phyloP scores from a whole-genome alignment of 331 rosid genomes.

The Malus hybrid region DNA sequence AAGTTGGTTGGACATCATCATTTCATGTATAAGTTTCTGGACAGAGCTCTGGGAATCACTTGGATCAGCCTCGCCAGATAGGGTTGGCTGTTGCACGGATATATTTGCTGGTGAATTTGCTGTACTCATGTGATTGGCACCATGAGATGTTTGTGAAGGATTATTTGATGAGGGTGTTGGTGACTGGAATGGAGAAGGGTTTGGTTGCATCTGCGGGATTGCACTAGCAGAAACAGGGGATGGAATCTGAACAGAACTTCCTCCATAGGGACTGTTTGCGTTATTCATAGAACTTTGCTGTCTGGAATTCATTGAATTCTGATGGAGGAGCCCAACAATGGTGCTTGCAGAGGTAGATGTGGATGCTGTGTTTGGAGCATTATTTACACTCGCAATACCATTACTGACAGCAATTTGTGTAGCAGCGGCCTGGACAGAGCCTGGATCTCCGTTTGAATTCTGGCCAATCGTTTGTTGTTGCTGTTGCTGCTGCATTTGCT shows the following conservation, averaged over 20 bases:
- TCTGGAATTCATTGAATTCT: constrained; percentile 88
- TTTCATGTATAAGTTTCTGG: constrained; percentile 70
- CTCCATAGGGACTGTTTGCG: constrained; percentile 84
- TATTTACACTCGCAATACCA: constrained; percentile 71
- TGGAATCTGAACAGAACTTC: constrained; percentile 76
- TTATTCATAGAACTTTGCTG: constrained; percentile 70
- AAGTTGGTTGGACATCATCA: constrained; percentile 64
- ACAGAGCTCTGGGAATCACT: constrained; percentile 82
- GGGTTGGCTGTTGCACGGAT: constrained; percentile 61
- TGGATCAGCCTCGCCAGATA: constrained; percentile 65
- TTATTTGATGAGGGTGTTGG: constrained; percentile 82
- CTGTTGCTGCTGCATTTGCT: constrained; percentile 55
- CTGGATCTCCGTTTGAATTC: constrained; percentile 48
- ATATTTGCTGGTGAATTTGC: constrained; percentile 71
- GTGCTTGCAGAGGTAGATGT: constrained; percentile 81
- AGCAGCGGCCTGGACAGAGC: constrained; percentile 43
- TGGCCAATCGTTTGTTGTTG: constrained; percentile 36
- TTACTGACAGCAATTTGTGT: constrained; percentile 66
- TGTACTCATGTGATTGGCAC: constrained; percentile 64
- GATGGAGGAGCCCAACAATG: constrained; percentile 94
- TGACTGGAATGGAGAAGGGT: constrained; percentile 72
- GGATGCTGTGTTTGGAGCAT: constrained; percentile 51
- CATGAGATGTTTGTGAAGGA: constrained; percentile 59
- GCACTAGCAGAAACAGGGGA: constrained; percentile 84
- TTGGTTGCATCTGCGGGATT: constrained; percentile 59